phyloP scores from a whole-genome alignment of 2,329 filamentous ascomycete genomes.

The Furcasterigmium sp. region DNA sequence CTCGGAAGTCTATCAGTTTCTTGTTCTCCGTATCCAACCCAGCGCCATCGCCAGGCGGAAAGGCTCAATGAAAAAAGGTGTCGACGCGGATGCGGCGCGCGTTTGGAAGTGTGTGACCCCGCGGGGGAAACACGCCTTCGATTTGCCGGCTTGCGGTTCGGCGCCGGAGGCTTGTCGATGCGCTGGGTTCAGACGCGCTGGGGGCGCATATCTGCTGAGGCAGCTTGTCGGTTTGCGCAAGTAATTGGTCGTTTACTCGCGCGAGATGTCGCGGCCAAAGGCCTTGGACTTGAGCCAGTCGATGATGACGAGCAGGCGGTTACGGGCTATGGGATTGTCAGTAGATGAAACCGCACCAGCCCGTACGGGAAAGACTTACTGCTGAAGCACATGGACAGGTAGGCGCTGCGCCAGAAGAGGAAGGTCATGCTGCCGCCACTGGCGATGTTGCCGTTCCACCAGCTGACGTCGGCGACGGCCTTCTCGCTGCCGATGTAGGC shows the following conservation, averaged over 20 bases:
- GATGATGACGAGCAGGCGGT: conserved; percentile 84
- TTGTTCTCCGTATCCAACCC: no score
- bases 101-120: no score
- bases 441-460: conserved; percentile 95
- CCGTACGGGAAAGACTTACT: conserved; percentile 56
- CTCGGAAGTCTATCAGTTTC: no score
- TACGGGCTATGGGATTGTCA: conserved; percentile 60
- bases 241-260: conserved; percentile 67
- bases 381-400: conserved; percentile 99
- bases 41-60: no score
- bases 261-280: conserved; percentile 91
- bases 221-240: no score
- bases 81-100: no score
- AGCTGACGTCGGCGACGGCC: conserved; percentile 94
- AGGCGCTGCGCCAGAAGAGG: conserved; percentile 96
- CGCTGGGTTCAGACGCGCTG: no score
- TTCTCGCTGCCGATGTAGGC: conserved; percentile 98
- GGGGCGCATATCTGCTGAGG: no score
- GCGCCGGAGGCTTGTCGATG: no score
- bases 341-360: conserved; percentile 1
- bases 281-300: conserved; percentile 98
- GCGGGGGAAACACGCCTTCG: no score
- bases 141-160: no score
- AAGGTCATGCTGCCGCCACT: conserved; percentile 92
- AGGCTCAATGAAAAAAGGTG: no score